Percentiles rank a stretch among this genome's conserved stretches.
These are phyloP conservation scores for Arthrinium puccinioides DNA, from an alignment of 2,329 filamentous ascomycete genomes.

Conservation along the genomic window DNA sequence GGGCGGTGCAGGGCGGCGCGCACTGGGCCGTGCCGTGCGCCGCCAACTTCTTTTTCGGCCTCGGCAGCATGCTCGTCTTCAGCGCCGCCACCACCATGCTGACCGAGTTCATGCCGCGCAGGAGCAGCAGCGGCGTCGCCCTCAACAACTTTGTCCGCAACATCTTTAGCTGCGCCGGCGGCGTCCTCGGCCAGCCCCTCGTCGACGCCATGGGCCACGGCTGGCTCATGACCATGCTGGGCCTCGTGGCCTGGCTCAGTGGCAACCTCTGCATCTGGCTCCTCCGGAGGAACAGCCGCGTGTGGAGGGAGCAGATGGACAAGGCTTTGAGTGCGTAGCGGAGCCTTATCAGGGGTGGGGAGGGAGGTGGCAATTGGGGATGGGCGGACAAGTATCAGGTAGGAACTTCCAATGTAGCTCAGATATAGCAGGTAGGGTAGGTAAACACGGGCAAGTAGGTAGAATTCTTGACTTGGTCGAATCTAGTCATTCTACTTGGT, in stretches of 20 bases:
- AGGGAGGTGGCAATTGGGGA: no score
- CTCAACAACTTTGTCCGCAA: conserved; percentile 78
- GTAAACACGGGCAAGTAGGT: no score
- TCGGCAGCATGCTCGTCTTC: conserved; percentile 75
- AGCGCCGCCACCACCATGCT: conserved; percentile 71
- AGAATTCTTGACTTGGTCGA: no score
- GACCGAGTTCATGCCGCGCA: conserved; percentile 72
- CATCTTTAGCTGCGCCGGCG: conserved; percentile 67
- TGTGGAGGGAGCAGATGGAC: conserved; percentile 61
- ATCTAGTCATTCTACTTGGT: no score
- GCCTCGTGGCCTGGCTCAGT: conserved; percentile 46
- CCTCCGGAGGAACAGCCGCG: conserved; percentile 51
- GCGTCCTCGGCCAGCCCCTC: conserved; percentile 62
- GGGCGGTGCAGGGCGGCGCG: conserved; percentile 59
- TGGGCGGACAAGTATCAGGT: no score
- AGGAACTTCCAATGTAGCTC: no score
- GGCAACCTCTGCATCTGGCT: conserved; percentile 52
- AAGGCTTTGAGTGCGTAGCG: background rate
- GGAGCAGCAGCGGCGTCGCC: conserved; percentile 65
- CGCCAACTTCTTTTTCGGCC: conserved; percentile 67
- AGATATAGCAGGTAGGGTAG: no score
- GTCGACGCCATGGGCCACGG: conserved; percentile 66
- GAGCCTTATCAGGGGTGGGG: no score
- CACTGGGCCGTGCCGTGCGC: conserved; percentile 57
- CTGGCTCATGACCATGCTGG: conserved; percentile 62